Evolutionary conservation across 306 rosid species (phyloP).

Genomic region (Bauhinia variegata): DNA sequence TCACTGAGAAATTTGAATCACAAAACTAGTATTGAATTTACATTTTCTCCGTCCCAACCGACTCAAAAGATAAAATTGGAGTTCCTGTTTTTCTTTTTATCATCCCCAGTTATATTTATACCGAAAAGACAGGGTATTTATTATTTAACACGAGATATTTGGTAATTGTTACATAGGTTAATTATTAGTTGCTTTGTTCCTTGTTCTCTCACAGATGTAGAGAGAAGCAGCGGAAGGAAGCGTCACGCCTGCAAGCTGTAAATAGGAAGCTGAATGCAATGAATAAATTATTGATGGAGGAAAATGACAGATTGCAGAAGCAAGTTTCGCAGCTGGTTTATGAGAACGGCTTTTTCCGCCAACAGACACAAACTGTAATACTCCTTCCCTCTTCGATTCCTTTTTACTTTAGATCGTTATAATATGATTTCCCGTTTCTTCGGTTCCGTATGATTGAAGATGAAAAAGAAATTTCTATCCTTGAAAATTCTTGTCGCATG

Average conservation of each 20-base stretch:
- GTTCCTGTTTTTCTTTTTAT: slow-evolving; percentile 2
- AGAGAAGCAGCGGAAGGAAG: slow-evolving; percentile 96
- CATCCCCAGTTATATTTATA: neutral
- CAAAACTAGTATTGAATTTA: neutral
- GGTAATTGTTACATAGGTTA: neutral
- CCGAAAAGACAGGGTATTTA: neutral
- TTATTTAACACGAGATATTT: neutral
- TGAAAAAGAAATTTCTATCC: neutral
- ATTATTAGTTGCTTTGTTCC: neutral
- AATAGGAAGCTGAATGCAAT: slow-evolving; percentile 94
- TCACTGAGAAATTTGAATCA: neutral
- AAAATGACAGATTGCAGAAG: slow-evolving; percentile 94
- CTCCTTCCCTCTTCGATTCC: neutral
- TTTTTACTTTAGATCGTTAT: neutral
- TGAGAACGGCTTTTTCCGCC: slow-evolving; percentile 91
- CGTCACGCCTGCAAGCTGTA: slow-evolving; percentile 90
- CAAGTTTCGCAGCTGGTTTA: slow-evolving; percentile 95
- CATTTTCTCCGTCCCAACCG: neutral
- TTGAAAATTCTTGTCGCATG: neutral
- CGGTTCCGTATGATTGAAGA: too few species aligned
- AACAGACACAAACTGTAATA: slow-evolving; percentile 84
- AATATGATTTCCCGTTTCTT: neutral
- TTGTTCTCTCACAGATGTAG: slow-evolving; percentile 65
- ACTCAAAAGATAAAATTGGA: neutral
- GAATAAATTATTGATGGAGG: slow-evolving; percentile 96